Percentiles rank a stretch among this genome's conserved stretches.
These are phyloP conservation scores for Ambispora gerdemannii DNA, from an alignment of 192 early-diverging fungal species.

Conservation along the genomic window DNA sequence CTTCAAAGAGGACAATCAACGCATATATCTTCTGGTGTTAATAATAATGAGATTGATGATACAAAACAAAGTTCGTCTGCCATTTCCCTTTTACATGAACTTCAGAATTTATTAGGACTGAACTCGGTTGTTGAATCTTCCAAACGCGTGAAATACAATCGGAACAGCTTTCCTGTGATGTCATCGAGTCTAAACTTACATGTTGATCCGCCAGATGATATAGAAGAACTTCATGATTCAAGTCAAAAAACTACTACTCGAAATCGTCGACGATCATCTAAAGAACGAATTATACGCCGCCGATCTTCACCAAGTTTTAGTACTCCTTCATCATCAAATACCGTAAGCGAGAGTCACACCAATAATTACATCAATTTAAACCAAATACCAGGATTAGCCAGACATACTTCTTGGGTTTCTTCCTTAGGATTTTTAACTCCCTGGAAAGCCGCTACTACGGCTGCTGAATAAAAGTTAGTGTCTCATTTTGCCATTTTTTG, in stretches of 20 bases:
- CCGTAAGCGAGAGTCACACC: background rate
- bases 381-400: background rate
- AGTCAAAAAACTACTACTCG: background rate
- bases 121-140: constrained; percentile 15
- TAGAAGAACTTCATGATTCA: background rate
- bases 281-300: background rate
- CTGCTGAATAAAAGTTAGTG: too few relatives aligned
- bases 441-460: constrained; percentile 1
- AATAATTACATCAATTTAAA: constrained; percentile 1
- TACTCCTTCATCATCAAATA: background rate
- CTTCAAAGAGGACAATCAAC: background rate
- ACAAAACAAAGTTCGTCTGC: constrained; percentile 8
- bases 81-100: constrained; percentile 22
- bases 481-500: too few relatives aligned
- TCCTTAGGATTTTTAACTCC: constrained; percentile 1
- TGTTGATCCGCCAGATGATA: constrained; percentile 1
- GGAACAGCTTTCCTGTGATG: constrained; percentile 9
- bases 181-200: background rate
- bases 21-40: background rate
- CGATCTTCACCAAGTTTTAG: constrained; percentile 24
- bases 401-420: background rate
- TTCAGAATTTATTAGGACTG: constrained; percentile 12
- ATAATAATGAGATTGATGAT: background rate
- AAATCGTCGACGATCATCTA: background rate
- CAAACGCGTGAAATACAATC: constrained; percentile 10